Conservation (phyloP, 495 filamentous ascomycete species). For the Penicillium goetzii region DNA sequence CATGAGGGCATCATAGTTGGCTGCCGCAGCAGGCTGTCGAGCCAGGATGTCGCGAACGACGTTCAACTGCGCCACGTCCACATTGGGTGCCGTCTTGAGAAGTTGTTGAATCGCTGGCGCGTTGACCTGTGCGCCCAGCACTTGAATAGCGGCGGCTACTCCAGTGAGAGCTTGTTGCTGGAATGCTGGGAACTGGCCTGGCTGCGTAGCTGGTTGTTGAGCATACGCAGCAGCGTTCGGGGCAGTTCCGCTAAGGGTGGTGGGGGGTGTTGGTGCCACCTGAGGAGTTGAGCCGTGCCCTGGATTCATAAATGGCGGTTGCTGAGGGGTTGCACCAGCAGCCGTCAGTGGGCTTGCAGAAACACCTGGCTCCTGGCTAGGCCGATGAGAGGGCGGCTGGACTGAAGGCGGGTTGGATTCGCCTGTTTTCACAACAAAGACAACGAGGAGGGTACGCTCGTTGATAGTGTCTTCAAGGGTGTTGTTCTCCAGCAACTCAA, state of each 20-base stretch:
- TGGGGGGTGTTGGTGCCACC: slow-evolving; percentile 33
- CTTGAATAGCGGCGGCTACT: slow-evolving; percentile 43
- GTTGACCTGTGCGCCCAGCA: slow-evolving; percentile 61
- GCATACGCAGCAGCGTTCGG: slow-evolving; percentile 42
- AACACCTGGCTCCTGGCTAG: slow-evolving; percentile 42
- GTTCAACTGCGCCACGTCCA: slow-evolving; percentile 64
- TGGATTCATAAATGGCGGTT: slow-evolving; percentile 36
- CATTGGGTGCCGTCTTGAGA: slow-evolving; percentile 65
- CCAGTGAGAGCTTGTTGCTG: slow-evolving; percentile 28
- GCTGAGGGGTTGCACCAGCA: slow-evolving; percentile 43
- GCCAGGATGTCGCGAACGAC: slow-evolving; percentile 63
- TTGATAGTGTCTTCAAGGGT: slow-evolving; percentile 65
- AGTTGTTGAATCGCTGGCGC: slow-evolving; percentile 69
- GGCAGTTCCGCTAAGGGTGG: slow-evolving; percentile 24
- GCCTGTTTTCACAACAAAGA: slow-evolving; percentile 69
- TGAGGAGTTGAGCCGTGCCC: slow-evolving; percentile 22
- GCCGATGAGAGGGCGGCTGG: slow-evolving; percentile 49
- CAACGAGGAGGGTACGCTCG: slow-evolving; percentile 73
- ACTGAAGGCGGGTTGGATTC: slow-evolving; percentile 50
- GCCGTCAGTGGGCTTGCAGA: slow-evolving; percentile 52
- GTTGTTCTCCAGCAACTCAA: slow-evolving; percentile 75
- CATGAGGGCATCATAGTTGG: slow-evolving; percentile 43
- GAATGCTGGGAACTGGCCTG: slow-evolving; percentile 25
- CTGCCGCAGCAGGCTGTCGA: slow-evolving; percentile 51
- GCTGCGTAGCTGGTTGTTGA: slow-evolving; percentile 28